Evolutionary conservation across 257 asterid species (phyloP).

Genomic region (Nicotiana otophora): DNA sequence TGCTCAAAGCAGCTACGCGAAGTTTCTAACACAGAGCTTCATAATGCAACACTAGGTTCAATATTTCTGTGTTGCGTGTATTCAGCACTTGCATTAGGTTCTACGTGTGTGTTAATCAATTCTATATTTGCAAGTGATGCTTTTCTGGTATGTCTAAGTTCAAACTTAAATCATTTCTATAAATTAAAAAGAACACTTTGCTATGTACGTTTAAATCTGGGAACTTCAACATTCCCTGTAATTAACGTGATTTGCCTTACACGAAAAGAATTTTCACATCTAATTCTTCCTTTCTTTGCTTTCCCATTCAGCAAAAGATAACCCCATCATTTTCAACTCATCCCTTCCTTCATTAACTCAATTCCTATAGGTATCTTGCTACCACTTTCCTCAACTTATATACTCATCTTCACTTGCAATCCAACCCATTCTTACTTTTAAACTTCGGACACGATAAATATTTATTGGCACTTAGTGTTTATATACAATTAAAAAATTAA

Average conservation of each 20-base stretch:
- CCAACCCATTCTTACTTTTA: not conserved
- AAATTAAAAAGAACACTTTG: no score
- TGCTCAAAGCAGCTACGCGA: no score
- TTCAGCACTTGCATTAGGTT: no score
- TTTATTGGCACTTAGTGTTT: not conserved
- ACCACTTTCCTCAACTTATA: not conserved
- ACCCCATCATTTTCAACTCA: not conserved
- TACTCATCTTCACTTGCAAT: not conserved
- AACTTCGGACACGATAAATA: not conserved
- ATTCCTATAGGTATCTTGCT: not conserved
- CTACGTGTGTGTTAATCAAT: no score
- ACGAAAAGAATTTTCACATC: not conserved
- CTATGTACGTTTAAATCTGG: no score
- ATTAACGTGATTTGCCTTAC: not conserved
- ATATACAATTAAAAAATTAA: not conserved
- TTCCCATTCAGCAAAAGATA: not conserved
- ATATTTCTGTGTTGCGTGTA: no score
- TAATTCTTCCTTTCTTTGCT: not conserved
- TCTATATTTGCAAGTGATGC: no score
- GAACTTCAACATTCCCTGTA: no score
- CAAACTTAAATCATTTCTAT: no score
- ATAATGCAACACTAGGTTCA: no score
- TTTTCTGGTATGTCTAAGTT: no score
- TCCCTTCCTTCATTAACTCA: not conserved
- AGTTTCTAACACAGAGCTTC: no score